Base-by-base conservation (phyloP, 2,329 filamentous ascomycete species). In the Xylaria sp. region DNA sequence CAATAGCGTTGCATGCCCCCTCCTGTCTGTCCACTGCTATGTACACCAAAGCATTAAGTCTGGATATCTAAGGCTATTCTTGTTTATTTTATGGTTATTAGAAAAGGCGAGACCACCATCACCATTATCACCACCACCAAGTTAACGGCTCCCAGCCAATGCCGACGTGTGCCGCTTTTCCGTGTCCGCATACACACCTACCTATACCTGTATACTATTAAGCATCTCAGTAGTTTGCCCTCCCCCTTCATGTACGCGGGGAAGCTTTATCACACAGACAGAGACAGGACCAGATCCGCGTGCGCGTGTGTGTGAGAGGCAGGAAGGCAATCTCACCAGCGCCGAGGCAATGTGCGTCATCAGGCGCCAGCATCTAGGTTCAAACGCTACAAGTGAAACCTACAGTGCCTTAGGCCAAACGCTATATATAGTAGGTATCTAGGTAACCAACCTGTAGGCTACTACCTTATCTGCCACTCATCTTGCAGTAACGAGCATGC, bases 341-440 rank as follows among this genome's bases (percentile, higher is more conserved):
- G 32, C 51, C 21, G 21, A 57, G 29, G 29, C 32, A 10, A 57
- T 18, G 21, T 40, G 54, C 35, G 54, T 57, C 54, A 57, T 57
- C 54, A 42, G 54, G 35, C 35, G 10, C 54, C 54, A 57, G 54
- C 35, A 42, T 57, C 35, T 27, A 57, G 54, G 54, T 57, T 42
- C 23, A 44, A 58, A 35, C 10, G 37, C 55, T 58, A 57, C 54
- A 27, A 40, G 54, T 57, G 37, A 58, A 44, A 42, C 55, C 55
- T 58, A 47, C 37, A 18, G 55, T 54, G 25, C 12, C 13, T 13
- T 55, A 25, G 21, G 35, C 5, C 35, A 8, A 10, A 32, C 55
- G 55, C 55, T 58, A 58, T 58, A 58, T 44, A 44, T 58, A 58
- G 54, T 58, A 58, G 55, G 55, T 58, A 57, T 10, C 13, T 25